phyloP scores from a whole-genome alignment of 2,329 filamentous ascomycete genomes.

The Periconia digitata region DNA sequence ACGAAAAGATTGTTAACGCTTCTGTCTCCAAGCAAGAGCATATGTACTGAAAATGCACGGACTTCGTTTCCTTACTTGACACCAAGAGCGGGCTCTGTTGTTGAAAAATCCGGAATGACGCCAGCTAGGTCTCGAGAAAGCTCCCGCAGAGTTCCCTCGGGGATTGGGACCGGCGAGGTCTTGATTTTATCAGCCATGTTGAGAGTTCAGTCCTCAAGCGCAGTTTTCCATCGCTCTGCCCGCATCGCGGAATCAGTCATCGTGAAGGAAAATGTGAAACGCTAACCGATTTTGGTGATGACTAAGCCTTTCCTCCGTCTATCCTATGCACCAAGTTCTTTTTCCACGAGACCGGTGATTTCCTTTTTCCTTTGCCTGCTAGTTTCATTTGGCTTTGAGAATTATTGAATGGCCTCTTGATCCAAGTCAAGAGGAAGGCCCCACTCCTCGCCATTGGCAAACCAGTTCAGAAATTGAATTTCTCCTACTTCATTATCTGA shows the following conservation, averaged over 20 bases:
- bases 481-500: no score
- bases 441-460: no score
- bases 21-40: conserved; percentile 1
- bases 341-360: neutral
- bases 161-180: conserved; percentile 16
- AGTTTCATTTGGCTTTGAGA: neutral
- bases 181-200: conserved; percentile 10
- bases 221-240: neutral
- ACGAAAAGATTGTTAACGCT: conserved; percentile 18
- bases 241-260: neutral
- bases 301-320: conserved; percentile 1
- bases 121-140: conserved; percentile 16
- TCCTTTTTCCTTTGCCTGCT: no score
- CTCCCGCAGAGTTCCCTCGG: conserved; percentile 30
- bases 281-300: conserved; percentile 7
- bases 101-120: conserved; percentile 26
- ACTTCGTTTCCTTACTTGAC: conserved; percentile 43
- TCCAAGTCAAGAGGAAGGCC: no score
- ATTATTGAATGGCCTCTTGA: neutral
- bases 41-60: conserved; percentile 32
- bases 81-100: conserved; percentile 25
- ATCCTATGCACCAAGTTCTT: neutral
- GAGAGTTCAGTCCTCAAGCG: neutral
- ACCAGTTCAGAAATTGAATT: no score
- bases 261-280: conserved; percentile 9